Evolutionary conservation across 805 yeast species (phyloP).

Genomic region (Sugiyamaella americana): DNA sequence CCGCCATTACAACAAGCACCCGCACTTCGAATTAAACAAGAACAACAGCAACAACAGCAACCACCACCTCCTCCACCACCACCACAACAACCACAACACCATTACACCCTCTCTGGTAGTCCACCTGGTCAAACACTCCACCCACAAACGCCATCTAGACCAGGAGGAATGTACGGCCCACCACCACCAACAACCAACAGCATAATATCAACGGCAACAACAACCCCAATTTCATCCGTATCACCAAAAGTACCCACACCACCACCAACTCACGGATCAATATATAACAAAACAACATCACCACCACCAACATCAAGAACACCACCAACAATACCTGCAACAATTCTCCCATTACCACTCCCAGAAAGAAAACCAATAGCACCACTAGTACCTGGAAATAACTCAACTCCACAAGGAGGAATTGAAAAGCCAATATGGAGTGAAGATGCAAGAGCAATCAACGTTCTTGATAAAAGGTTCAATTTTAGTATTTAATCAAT

Average conservation of each 20-base stretch:
- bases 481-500: constrained; percentile 4
- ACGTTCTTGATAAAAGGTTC: constrained; percentile 27
- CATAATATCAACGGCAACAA: constrained; percentile 8
- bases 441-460: constrained; percentile 30
- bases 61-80: constrained; percentile 4
- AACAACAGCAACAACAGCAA: not conserved
- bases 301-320: constrained; percentile 9
- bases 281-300: constrained; percentile 4
- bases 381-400: constrained; percentile 5
- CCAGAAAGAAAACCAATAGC: not conserved
- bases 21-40: no score
- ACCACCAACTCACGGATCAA: constrained; percentile 3
- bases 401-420: not conserved
- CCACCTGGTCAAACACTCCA: constrained; percentile 4
- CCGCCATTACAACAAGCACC: constrained; percentile 1
- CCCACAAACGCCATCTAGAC: constrained; percentile 2
- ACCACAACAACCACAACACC: constrained; percentile 8
- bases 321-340: constrained; percentile 7
- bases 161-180: not conserved
- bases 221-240: constrained; percentile 8
- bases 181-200: not conserved
- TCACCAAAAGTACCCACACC: constrained; percentile 6
- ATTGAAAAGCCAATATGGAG: constrained; percentile 25
- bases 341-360: not conserved
- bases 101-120: constrained; percentile 1